Conservation (phyloP, 2,329 filamentous ascomycete genomes). For the Epichloe typhina region DNA sequence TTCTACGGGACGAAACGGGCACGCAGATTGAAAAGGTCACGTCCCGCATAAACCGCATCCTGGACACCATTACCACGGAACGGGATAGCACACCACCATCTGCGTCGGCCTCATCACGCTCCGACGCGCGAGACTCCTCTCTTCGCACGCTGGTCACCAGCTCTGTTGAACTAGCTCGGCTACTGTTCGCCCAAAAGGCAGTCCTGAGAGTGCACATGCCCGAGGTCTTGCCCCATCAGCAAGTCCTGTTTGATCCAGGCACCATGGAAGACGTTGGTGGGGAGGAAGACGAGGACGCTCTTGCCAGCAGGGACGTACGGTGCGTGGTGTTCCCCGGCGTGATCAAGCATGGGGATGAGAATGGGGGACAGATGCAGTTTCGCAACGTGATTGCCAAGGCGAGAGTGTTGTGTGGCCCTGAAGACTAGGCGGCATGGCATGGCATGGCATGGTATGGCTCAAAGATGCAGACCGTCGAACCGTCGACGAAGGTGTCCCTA, state of each 20-base stretch:
- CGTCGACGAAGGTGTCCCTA: too few relatives aligned
- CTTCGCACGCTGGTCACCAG: slow-evolving; percentile 39
- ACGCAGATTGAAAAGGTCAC: slow-evolving; percentile 30
- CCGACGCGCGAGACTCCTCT: slow-evolving; percentile 35
- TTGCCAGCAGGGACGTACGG: slow-evolving; percentile 38
- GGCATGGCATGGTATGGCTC: neutral
- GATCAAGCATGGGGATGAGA: slow-evolving; percentile 52
- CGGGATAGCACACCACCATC: slow-evolving; percentile 1
- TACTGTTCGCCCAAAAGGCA: slow-evolving; percentile 46
- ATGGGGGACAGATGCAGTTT: slow-evolving; percentile 46
- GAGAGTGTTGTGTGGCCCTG: slow-evolving; percentile 46
- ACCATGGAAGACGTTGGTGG: slow-evolving; percentile 56
- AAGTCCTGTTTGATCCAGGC: slow-evolving; percentile 39
- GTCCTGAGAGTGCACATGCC: slow-evolving; percentile 44
- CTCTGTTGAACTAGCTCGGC: slow-evolving; percentile 42
- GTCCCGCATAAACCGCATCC: slow-evolving; percentile 32
- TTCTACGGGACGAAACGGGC: slow-evolving; percentile 32
- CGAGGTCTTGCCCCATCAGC: slow-evolving; percentile 36
- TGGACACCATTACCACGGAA: slow-evolving; percentile 34
- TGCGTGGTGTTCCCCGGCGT: slow-evolving; percentile 54
- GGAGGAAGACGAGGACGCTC: slow-evolving; percentile 39
- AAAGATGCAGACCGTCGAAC: neutral
- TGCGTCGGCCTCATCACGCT: slow-evolving; percentile 17
- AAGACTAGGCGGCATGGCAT: slow-evolving; percentile 13
- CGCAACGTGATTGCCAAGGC: slow-evolving; percentile 53